These are phyloP conservation scores for Pyrenophora tritici-repentis DNA, from an alignment of 2,329 filamentous ascomycete genomes.

Conservation along the genomic window DNA sequence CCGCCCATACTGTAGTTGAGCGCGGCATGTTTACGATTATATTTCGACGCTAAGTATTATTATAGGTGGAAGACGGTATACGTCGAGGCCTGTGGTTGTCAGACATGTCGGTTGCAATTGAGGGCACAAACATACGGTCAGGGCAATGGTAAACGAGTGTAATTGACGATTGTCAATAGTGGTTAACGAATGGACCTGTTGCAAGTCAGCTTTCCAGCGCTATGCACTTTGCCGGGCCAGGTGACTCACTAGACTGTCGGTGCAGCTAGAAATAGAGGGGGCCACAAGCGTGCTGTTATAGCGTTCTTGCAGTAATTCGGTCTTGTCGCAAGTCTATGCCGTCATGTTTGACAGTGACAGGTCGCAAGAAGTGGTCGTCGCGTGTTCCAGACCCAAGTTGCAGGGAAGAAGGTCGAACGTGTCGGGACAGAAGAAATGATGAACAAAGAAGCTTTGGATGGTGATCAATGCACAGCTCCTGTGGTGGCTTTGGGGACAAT, in stretches of 20 bases:
- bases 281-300: conserved; percentile 22
- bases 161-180: conserved; percentile 53
- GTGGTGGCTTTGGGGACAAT: conserved; percentile 10
- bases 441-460: conserved; percentile 23
- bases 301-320: conserved; percentile 31
- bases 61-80: conserved; percentile 26
- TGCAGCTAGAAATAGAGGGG: conserved; percentile 38
- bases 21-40: conserved; percentile 51
- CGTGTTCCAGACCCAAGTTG: conserved; percentile 25
- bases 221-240: neutral
- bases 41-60: conserved; percentile 32
- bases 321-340: conserved; percentile 36
- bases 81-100: conserved; percentile 22
- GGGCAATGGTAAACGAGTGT: conserved; percentile 56
- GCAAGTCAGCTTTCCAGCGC: conserved; percentile 17
- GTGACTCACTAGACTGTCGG: conserved; percentile 44
- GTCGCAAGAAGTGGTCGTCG: conserved; percentile 27
- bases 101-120: conserved; percentile 15
- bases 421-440: conserved; percentile 19
- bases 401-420: conserved; percentile 17
- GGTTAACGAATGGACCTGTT: conserved; percentile 46
- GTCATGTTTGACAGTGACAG: conserved; percentile 41
- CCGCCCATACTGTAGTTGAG: conserved; percentile 53
- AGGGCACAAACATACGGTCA: conserved; percentile 42
- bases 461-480: conserved; percentile 4